Base-by-base conservation (phyloP, 1,139 yeast genomes). In the Petasospora rhodanensis region DNA sequence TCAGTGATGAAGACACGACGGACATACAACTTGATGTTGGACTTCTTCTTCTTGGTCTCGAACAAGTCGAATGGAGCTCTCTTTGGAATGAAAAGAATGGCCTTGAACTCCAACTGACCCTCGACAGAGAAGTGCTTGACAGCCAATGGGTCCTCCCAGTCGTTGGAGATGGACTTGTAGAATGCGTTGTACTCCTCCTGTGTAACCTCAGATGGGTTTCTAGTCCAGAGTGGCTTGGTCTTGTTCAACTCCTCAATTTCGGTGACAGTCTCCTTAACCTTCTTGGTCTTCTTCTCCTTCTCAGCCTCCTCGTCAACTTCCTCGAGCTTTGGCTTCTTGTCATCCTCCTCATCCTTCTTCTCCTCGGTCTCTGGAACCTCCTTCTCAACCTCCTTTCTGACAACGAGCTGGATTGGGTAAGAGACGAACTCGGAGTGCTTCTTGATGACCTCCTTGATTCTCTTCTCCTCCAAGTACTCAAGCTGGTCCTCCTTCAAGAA, bases 81-180 rank as follows among this genome's bases (percentile, higher is more conserved):
- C 77, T 85, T 87, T 68, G 99, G 99, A 68, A 93, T 79, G 63
- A 86, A 93, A 58, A 93, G 76, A 61, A 93, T 91, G 47, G 98
- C 97, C 74, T 84, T 87, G 79, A 93, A 93, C 73, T 93, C 99
- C 59, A 93, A 80, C 75, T 93, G 98, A 78, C 99, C 99, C 74
- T 93, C 99, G 62, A 93, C 99, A 37, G 96, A 86, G 75, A 93
- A 93, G 73, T 93, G 99, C 79, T 93, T 93, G 55, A 91, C 97
- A 51, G 97, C 97, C 64, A 91, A 79, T 70, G 96, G 99, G 65
- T 91, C 98, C 74, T 91, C 98, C 98, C 98, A 93, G 69, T 93
- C 99, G 70, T 93, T 93, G 40, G 98, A 89, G 59, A 93, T 91
- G 35, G 97, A 86, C 76, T 93, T 93, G 84, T 93, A 93, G 84